These are phyloP conservation scores for Trichocomaceae sp. DNA, from an alignment of 2,329 filamentous ascomycete species.

Conservation along the genomic window DNA sequence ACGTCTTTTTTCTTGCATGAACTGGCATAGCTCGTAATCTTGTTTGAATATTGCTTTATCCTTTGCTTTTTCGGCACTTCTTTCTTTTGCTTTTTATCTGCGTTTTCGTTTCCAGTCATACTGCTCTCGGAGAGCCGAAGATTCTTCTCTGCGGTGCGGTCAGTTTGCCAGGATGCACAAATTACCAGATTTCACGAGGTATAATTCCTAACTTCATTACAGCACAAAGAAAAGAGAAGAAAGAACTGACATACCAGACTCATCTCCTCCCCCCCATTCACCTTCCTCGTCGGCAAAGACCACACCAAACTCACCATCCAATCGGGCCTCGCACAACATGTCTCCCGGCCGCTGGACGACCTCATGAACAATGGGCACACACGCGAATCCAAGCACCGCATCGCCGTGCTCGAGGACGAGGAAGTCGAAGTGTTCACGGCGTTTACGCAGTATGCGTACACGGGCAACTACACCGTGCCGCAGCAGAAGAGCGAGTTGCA, in stretches of 20 bases:
- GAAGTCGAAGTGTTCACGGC: constrained; percentile 45
- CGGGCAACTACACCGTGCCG: constrained; percentile 40
- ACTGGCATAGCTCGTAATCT: not conserved
- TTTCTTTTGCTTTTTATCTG: constrained; percentile 4
- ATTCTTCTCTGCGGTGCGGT: not conserved
- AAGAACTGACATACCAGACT: constrained; percentile 26
- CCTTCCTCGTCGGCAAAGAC: constrained; percentile 41
- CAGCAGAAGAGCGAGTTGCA: not conserved
- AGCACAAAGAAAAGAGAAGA: not conserved
- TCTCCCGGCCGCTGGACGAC: constrained; percentile 39
- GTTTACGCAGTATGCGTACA: constrained; percentile 47
- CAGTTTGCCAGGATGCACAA: constrained; percentile 20
- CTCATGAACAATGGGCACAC: constrained; percentile 44
- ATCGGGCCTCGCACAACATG: constrained; percentile 37
- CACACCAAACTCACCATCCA: constrained; percentile 44
- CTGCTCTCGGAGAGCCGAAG: not conserved
- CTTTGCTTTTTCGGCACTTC: not conserved
- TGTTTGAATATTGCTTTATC: not conserved
- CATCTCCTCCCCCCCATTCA: constrained; percentile 39
- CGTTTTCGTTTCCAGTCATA: not conserved
- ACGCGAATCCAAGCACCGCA: constrained; percentile 38
- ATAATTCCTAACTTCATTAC: not conserved
- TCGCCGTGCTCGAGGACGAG: constrained; percentile 40
- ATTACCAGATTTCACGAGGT: constrained; percentile 30
- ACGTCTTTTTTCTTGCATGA: constrained; percentile 20